phyloP scores from a whole-genome alignment of 306 rosid species.

The Crotalaria pallida region DNA sequence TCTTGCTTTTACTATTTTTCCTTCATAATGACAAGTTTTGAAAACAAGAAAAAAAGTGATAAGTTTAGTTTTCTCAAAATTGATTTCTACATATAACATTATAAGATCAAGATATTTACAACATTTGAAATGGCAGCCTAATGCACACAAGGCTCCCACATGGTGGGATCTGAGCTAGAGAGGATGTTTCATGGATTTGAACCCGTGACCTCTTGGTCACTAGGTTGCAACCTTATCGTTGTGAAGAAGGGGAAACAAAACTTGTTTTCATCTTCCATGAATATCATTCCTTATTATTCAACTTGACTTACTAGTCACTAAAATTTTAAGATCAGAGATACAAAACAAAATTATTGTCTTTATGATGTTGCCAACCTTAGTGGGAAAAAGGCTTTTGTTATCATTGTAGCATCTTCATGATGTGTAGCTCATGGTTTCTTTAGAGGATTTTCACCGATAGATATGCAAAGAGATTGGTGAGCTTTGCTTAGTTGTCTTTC shows the following conservation, averaged over 20 bases:
- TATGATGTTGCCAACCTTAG: neutral
- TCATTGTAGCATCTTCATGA: conserved; percentile 11
- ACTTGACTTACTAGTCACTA: neutral
- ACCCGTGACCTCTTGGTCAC: too few species aligned
- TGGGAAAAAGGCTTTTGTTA: neutral
- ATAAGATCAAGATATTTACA: neutral
- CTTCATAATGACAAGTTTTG: neutral
- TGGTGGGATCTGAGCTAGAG: too few species aligned
- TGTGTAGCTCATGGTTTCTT: conserved; percentile 3
- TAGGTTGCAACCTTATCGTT: too few species aligned
- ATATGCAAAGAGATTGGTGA: neutral
- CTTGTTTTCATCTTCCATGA: neutral
- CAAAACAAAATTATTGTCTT: too few species aligned
- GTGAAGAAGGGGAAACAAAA: neutral
- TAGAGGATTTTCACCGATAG: neutral
- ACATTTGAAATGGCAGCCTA: too few species aligned
- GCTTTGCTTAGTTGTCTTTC: conserved; percentile 7
- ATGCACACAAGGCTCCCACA: too few species aligned
- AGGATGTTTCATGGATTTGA: too few species aligned
- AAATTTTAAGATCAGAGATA: neutral
- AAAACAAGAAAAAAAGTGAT: neutral
- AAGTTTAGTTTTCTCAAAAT: neutral
- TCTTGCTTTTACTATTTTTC: neutral
- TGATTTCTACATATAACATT: neutral
- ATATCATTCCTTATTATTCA: conserved; percentile 5